A percentile compares a stretch with the other conserved stretches of the same genome.
These are phyloP conservation scores for Spathaspora girioi DNA, from an alignment of 805 yeast species.

Conservation along the genomic window DNA sequence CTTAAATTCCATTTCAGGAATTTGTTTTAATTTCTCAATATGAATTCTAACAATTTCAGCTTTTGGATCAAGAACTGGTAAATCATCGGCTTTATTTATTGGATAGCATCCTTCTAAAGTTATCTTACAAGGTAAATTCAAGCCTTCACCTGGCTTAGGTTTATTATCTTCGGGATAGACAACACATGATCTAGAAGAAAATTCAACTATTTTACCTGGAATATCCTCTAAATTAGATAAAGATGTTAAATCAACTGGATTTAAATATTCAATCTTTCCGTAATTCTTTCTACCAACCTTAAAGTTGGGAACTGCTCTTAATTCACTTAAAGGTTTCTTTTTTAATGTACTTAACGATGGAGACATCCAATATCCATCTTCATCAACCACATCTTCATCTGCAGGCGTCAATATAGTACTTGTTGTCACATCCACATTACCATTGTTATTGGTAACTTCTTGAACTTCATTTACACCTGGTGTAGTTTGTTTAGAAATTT, in stretches of 20 bases:
- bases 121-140: conserved; percentile 72
- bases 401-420: not conserved
- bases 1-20: conserved; percentile 60
- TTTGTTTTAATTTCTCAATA: conserved; percentile 58
- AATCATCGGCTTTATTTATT: conserved; percentile 61
- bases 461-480: not conserved
- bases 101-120: conserved; percentile 83
- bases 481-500: not conserved
- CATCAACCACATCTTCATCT: conserved; percentile 33
- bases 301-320: conserved; percentile 60
- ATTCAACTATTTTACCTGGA: conserved; percentile 61
- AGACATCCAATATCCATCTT: conserved; percentile 82
- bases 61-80: conserved; percentile 72
- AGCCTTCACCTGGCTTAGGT: conserved; percentile 75
- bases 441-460: not conserved
- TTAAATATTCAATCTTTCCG: conserved; percentile 73
- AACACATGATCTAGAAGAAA: conserved; percentile 56
- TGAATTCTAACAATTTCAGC: conserved; percentile 71
- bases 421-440: not conserved
- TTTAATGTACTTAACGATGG: conserved; percentile 69
- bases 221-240: conserved; percentile 58
- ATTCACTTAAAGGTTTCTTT: conserved; percentile 55
- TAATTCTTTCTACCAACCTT: conserved; percentile 74
- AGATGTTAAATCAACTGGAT: conserved; percentile 80
- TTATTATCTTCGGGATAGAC: conserved; percentile 67